phyloP scores from a whole-genome alignment of 345 rosid species.

The Linum usitatissimum region DNA sequence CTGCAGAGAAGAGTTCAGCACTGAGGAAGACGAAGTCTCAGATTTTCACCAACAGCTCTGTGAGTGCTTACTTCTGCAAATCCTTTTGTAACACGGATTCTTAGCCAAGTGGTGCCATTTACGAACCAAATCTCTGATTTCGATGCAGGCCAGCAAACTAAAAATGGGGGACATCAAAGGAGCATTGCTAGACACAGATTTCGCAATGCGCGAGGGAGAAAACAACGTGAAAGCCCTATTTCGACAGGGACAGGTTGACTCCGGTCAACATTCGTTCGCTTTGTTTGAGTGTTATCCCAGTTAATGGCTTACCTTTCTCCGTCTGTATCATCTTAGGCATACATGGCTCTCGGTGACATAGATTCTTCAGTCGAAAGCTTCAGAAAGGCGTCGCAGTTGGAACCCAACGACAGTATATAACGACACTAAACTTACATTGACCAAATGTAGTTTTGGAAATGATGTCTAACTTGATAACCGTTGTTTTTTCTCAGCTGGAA shows the following conservation, averaged over 20 bases:
- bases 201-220: constrained; percentile 83
- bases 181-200: constrained; percentile 72
- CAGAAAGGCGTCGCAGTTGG: constrained; percentile 69
- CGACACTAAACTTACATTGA: background rate
- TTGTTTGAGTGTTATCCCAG: constrained; percentile 6
- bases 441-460: background rate
- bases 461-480: constrained; percentile 10
- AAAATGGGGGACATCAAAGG: constrained; percentile 81
- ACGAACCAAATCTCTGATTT: background rate
- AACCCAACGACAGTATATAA: constrained; percentile 76
- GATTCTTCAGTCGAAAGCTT: constrained; percentile 97
- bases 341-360: constrained; percentile 74
- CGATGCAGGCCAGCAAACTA: constrained; percentile 68
- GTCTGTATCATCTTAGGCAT: constrained; percentile 39
- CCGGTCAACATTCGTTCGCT: constrained; percentile 9
- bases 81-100: background rate
- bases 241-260: constrained; percentile 84
- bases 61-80: constrained; percentile 26
- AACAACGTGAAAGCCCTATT: constrained; percentile 83
- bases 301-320: background rate
- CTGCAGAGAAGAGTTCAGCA: constrained; percentile 55
- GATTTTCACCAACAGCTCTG: constrained; percentile 83
- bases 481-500: constrained; percentile 49
- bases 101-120: background rate
- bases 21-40: constrained; percentile 84